These are phyloP conservation scores for Solanum clarkiae DNA, from an alignment of 257 asterid species.

Conservation along the genomic window DNA sequence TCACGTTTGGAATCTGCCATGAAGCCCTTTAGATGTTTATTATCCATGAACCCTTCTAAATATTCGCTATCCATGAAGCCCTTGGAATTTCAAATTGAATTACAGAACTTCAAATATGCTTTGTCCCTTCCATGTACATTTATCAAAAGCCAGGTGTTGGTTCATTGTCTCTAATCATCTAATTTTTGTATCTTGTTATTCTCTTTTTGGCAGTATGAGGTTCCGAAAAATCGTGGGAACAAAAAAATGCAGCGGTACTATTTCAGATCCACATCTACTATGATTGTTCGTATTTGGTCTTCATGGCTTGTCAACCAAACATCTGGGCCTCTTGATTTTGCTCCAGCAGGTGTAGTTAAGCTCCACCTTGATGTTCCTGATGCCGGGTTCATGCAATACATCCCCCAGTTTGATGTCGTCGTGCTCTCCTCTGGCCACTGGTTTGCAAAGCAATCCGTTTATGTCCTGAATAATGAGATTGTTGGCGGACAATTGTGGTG, in stretches of 20 bases:
- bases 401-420: constrained; percentile 50
- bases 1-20: neutral
- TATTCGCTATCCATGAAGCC: neutral
- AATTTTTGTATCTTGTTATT: neutral
- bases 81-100: neutral
- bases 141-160: neutral
- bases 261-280: constrained; percentile 84
- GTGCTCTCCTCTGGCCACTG: constrained; percentile 98
- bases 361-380: constrained; percentile 84
- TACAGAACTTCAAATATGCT: neutral
- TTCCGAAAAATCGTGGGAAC: constrained; percentile 69
- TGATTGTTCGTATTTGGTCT: constrained; percentile 90
- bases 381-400: constrained; percentile 59
- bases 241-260: constrained; percentile 69
- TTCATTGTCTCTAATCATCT: neutral
- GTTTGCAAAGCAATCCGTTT: constrained; percentile 88
- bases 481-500: constrained; percentile 94
- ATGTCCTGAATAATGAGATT: constrained; percentile 64
- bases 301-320: constrained; percentile 91
- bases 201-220: constrained; percentile 53
- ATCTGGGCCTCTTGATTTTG: constrained; percentile 54
- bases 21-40: neutral
- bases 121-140: neutral
- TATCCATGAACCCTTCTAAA: neutral
- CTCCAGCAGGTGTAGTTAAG: constrained; percentile 65